Evolutionary conservation across 768 basidiomycete genomes (phyloP).

Genomic region (Amanita brunnescens): DNA sequence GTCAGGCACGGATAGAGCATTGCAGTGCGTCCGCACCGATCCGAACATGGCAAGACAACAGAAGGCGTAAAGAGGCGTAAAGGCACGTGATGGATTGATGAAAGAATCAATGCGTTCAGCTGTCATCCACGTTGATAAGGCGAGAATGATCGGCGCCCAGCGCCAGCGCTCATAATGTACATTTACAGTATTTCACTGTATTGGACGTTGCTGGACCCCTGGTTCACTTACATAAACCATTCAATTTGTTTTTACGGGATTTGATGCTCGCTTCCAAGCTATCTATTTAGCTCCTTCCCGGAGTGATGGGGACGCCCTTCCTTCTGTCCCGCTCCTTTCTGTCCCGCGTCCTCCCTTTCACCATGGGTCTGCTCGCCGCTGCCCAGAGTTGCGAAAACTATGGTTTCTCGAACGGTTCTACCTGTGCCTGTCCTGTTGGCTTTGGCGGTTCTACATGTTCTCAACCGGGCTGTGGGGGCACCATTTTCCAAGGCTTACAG

Average conservation of each 20-base stretch:
- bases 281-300: too few species aligned
- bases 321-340: background rate
- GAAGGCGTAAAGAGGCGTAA: too few species aligned
- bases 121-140: background rate
- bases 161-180: too few species aligned
- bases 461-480: slow-evolving; percentile 70
- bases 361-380: slow-evolving; percentile 13
- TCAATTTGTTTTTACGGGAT: too few species aligned
- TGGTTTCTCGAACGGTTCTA: slow-evolving; percentile 44
- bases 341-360: background rate
- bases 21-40: slow-evolving; percentile 20
- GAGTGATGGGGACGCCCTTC: too few species aligned
- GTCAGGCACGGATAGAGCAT: background rate
- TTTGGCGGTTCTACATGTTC: slow-evolving; percentile 69
- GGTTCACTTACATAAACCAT: too few species aligned
- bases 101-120: background rate
- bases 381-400: slow-evolving; percentile 61
- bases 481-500: slow-evolving; percentile 62
- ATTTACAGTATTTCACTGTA: too few species aligned
- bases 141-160: background rate
- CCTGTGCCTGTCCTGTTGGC: slow-evolving; percentile 74
- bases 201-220: too few species aligned
- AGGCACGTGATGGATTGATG: too few species aligned
- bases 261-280: too few species aligned
- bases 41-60: slow-evolving; percentile 32